phyloP scores from a whole-genome alignment of 768 basidiomycete genomes.

The Zangia roseola region DNA sequence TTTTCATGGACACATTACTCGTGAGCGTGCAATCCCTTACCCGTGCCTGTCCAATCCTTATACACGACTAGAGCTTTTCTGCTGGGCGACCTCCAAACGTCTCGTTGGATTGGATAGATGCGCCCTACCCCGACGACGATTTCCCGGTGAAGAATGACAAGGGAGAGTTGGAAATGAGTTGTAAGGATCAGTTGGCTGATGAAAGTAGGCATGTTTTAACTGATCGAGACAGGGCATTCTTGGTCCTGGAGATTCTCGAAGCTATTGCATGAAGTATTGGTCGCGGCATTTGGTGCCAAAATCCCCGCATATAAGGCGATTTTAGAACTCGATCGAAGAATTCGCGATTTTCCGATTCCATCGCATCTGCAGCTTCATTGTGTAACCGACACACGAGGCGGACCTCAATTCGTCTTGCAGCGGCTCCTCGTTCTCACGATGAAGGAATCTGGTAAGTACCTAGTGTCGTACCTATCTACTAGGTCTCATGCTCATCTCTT shows the following conservation, averaged over 20 bases:
- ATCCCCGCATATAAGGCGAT: slow-evolving; percentile 50
- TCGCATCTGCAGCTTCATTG: slow-evolving; percentile 39
- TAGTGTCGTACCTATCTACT: neutral
- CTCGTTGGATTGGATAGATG: slow-evolving; percentile 52
- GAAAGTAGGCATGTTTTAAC: neutral
- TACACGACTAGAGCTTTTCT: slow-evolving; percentile 49
- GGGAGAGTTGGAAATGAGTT: slow-evolving; percentile 40
- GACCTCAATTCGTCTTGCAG: slow-evolving; percentile 34
- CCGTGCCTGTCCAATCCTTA: neutral
- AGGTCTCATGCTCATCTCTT: neutral
- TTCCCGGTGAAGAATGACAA: slow-evolving; percentile 34
- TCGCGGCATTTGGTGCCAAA: slow-evolving; percentile 51
- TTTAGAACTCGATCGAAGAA: slow-evolving; percentile 56
- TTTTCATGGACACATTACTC: slow-evolving; percentile 57
- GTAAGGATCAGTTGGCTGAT: slow-evolving; percentile 31
- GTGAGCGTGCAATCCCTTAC: slow-evolving; percentile 35
- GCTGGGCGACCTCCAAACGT: slow-evolving; percentile 61
- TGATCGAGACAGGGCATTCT: slow-evolving; percentile 42
- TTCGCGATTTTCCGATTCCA: slow-evolving; percentile 61
- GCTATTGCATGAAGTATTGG: slow-evolving; percentile 51
- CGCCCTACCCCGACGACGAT: slow-evolving; percentile 48
- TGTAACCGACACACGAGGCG: slow-evolving; percentile 18
- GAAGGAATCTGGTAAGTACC: slow-evolving; percentile 54
- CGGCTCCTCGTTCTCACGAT: slow-evolving; percentile 42
- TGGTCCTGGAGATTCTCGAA: slow-evolving; percentile 58